A percentile compares a stretch with the other conserved stretches of the same genome.
phyloP scores from a whole-genome alignment of 176 grass and related monocot species.

The Oryza rufipogon region DNA sequence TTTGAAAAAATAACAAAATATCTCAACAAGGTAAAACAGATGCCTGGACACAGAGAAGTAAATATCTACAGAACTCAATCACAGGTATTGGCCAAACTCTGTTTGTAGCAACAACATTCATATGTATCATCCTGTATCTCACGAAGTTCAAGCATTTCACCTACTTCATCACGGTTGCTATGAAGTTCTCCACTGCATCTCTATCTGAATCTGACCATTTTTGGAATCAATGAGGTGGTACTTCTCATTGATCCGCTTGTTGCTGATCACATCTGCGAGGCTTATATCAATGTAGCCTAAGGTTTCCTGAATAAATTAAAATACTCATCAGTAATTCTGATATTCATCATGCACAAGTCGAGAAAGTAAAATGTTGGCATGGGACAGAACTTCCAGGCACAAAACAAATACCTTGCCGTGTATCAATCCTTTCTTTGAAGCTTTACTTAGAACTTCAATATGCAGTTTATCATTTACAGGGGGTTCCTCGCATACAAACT shows the following conservation, averaged over 20 bases:
- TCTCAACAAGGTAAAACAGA: slow-evolving; percentile 8
- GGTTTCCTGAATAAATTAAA: slow-evolving; percentile 60
- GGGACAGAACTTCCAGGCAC: not conserved
- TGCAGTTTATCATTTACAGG: slow-evolving; percentile 83
- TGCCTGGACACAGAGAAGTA: slow-evolving; percentile 11
- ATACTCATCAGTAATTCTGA: slow-evolving; percentile 17
- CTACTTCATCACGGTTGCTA: slow-evolving; percentile 45
- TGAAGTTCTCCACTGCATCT: slow-evolving; percentile 87
- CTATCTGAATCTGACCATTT: slow-evolving; percentile 86
- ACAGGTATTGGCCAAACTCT: slow-evolving; percentile 30
- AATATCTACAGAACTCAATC: slow-evolving; percentile 51
- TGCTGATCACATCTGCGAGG: slow-evolving; percentile 72
- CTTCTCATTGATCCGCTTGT: slow-evolving; percentile 84
- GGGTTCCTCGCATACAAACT: slow-evolving; percentile 86
- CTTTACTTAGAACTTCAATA: slow-evolving; percentile 81
- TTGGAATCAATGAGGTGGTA: slow-evolving; percentile 91
- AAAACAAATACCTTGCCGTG: slow-evolving; percentile 74
- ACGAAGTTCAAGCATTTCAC: not conserved
- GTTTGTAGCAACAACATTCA: slow-evolving; percentile 30
- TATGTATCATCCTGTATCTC: slow-evolving; percentile 22
- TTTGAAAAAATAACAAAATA: slow-evolving; percentile 29
- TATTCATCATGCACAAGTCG: not conserved
- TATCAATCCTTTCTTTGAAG: slow-evolving; percentile 68
- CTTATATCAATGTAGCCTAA: slow-evolving; percentile 79
- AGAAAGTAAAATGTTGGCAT: not conserved